A percentile compares a stretch with the other conserved stretches of the same genome.
These are phyloP conservation scores for Aegle marmelos DNA, from an alignment of 345 rosid species.

Conservation along the genomic window DNA sequence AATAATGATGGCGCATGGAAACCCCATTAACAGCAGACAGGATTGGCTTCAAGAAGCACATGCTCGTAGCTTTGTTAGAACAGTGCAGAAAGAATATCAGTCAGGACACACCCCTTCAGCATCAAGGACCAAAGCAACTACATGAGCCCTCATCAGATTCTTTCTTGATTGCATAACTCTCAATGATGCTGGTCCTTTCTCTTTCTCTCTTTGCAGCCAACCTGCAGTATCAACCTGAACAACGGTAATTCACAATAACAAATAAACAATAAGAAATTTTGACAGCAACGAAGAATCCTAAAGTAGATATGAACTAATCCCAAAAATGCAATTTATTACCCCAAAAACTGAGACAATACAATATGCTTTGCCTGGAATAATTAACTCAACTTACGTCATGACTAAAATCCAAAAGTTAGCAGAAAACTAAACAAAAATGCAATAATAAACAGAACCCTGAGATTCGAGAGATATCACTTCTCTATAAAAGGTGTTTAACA, in stretches of 20 bases:
- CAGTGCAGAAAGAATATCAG: background rate
- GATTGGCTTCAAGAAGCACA: background rate
- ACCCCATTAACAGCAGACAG: background rate
- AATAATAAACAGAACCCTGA: background rate
- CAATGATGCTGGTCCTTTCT: slow-evolving; percentile 91
- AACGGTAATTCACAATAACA: slow-evolving; percentile 3
- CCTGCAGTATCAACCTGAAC: slow-evolving; percentile 95
- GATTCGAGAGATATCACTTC: too few relatives aligned
- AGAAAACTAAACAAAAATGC: background rate
- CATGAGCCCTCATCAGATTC: slow-evolving; percentile 93
- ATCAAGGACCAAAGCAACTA: slow-evolving; percentile 86
- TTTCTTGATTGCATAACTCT: slow-evolving; percentile 93
- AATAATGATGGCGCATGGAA: background rate
- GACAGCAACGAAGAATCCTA: background rate
- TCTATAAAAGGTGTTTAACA: too few relatives aligned
- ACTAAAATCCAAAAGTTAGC: background rate
- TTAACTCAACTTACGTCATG: background rate
- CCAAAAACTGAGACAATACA: background rate
- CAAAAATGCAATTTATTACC: background rate
- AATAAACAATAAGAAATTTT: background rate
- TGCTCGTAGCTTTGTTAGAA: background rate
- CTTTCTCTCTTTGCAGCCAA: slow-evolving; percentile 85
- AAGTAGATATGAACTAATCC: background rate
- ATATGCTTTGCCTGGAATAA: background rate
- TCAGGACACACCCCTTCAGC: slow-evolving; percentile 72